These are phyloP conservation scores for Trichosporon sp. DNA, from an alignment of 1,284 basidiomycete genomes.

Conservation along the genomic window DNA sequence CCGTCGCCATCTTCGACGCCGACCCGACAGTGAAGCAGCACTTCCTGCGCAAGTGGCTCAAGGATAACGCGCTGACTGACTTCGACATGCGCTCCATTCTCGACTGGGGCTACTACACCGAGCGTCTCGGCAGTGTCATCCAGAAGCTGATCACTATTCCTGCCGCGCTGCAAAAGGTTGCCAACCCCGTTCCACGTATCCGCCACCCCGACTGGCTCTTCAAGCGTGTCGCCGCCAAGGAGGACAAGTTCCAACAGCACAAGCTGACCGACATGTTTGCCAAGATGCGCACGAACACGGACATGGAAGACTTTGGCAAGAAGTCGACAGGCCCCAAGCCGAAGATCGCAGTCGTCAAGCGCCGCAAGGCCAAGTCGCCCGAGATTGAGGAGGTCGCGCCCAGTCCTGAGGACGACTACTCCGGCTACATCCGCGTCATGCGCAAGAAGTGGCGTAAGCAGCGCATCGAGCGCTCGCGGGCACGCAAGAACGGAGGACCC, in stretches of 20 bases:
- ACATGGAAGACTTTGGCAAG: slow-evolving; percentile 62
- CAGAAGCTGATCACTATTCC: slow-evolving; percentile 99
- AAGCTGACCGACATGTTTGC: slow-evolving; percentile 95
- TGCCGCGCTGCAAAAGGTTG: slow-evolving; percentile 95
- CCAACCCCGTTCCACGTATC: slow-evolving; percentile 94
- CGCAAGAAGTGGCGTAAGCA: slow-evolving; percentile 75
- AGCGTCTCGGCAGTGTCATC: slow-evolving; percentile 94
- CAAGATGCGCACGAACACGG: slow-evolving; percentile 54
- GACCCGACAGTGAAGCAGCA: slow-evolving; percentile 86
- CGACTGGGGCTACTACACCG: slow-evolving; percentile 99
- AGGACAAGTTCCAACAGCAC: slow-evolving; percentile 98
- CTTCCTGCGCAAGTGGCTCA: slow-evolving; percentile 95
- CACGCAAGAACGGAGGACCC: slow-evolving; percentile 56
- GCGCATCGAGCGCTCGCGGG: slow-evolving; percentile 59
- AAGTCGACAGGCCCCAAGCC: slow-evolving; percentile 32
- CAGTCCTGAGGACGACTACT: slow-evolving; percentile 69
- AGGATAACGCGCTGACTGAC: slow-evolving; percentile 81
- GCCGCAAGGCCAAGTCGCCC: slow-evolving; percentile 57
- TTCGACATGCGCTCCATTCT: slow-evolving; percentile 94
- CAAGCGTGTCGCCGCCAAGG: slow-evolving; percentile 80
- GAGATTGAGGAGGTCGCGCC: slow-evolving; percentile 57
- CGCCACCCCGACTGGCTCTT: slow-evolving; percentile 98
- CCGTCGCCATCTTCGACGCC: slow-evolving; percentile 98
- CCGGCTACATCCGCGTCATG: slow-evolving; percentile 78
- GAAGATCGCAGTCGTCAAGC: slow-evolving; percentile 63